Percentiles rank a stretch among this genome's conserved stretches.
Evolutionary conservation across 169 alveolate genomes (phyloP).

Genomic region (Theileria annulata): DNA sequence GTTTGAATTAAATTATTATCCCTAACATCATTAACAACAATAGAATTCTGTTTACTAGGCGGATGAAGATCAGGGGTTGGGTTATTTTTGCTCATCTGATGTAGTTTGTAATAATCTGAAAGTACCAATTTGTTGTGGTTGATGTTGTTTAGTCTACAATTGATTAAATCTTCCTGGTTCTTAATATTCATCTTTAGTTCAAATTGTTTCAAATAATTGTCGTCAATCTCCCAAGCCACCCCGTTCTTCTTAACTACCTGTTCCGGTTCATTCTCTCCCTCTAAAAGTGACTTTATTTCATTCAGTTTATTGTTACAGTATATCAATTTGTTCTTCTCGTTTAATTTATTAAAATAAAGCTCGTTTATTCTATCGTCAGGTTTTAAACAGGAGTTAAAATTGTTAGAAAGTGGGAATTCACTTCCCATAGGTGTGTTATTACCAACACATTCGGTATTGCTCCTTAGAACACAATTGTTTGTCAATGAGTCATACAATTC

Average conservation of each 20-base stretch:
- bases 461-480: not conserved
- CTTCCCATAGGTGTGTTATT: not conserved
- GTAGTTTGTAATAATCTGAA: not conserved
- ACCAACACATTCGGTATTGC: not conserved
- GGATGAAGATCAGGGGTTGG: not conserved
- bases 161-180: not conserved
- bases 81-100: not conserved
- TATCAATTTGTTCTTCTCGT: slow-evolving; percentile 15
- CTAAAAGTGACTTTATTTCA: not conserved
- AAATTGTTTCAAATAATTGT: slow-evolving; percentile 48
- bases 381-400: not conserved
- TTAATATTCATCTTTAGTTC: slow-evolving; percentile 33
- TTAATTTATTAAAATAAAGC: not conserved
- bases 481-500: not conserved
- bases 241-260: slow-evolving; percentile 43
- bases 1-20: not conserved
- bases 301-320: slow-evolving; percentile 33
- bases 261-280: slow-evolving; percentile 45
- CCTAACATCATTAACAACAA: not conserved
- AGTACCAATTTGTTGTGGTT: slow-evolving; percentile 11
- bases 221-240: slow-evolving; percentile 59
- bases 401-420: not conserved
- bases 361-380: not conserved
- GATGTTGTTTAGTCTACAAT: slow-evolving; percentile 28
- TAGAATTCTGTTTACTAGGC: not conserved